A percentile compares a stretch with the other conserved stretches of the same genome.
Conservation (phyloP, 2,329 filamentous ascomycete genomes). For the Curvularia sp. region DNA sequence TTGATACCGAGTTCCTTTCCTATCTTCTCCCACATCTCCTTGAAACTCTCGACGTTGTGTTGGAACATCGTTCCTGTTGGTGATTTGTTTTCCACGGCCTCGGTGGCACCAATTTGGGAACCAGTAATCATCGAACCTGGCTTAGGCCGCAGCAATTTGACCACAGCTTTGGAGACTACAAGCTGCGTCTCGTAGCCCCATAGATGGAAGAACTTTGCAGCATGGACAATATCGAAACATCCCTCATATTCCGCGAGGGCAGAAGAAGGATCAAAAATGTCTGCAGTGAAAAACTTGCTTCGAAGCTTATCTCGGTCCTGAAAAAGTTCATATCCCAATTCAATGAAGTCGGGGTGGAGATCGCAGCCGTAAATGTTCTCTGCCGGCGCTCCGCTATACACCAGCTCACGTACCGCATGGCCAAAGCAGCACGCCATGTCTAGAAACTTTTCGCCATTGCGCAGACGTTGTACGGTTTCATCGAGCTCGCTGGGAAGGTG, state of each 20-base stretch:
- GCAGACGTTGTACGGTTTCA: constrained; percentile 39
- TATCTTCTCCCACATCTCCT: constrained; percentile 50
- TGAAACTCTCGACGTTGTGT: constrained; percentile 47
- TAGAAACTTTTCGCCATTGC: constrained; percentile 41
- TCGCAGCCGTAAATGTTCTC: constrained; percentile 52
- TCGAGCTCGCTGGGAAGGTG: constrained; percentile 26
- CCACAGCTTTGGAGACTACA: constrained; percentile 42
- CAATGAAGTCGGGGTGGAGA: constrained; percentile 55
- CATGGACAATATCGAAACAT: constrained; percentile 50
- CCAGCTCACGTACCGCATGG: constrained; percentile 53
- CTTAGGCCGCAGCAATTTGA: constrained; percentile 45
- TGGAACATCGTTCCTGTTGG: constrained; percentile 32
- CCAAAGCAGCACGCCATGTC: constrained; percentile 57
- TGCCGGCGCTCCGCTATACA: constrained; percentile 49
- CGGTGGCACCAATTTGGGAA: constrained; percentile 55
- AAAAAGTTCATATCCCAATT: constrained; percentile 58
- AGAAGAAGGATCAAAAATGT: constrained; percentile 52
- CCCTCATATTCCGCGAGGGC: constrained; percentile 35
- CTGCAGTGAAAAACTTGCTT: constrained; percentile 59
- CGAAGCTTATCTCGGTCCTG: constrained; percentile 49
- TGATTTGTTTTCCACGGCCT: constrained; percentile 27
- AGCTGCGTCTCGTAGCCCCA: constrained; percentile 48
- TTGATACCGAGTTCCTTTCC: constrained; percentile 40
- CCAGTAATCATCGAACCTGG: constrained; percentile 60
- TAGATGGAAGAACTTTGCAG: constrained; percentile 53